phyloP scores from a whole-genome alignment of 2,329 filamentous ascomycete genomes.

The Cladosporium sp. region DNA sequence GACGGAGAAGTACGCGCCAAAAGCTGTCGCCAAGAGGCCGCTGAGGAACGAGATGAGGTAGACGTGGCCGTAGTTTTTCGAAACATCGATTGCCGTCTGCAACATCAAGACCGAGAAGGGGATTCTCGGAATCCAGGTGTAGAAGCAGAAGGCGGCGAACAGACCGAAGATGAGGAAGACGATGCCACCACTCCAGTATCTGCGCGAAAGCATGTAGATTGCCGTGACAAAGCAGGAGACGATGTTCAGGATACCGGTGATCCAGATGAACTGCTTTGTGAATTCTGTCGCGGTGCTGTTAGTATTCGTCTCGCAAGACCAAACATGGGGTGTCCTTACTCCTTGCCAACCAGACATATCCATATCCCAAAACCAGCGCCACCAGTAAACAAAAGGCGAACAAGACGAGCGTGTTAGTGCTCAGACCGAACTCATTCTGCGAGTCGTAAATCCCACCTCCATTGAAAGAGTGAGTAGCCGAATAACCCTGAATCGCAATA shows the following conservation, averaged over 20 bases:
- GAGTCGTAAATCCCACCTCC: constrained; percentile 71
- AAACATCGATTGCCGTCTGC: constrained; percentile 77
- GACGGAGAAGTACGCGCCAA: constrained; percentile 80
- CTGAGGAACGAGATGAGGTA: constrained; percentile 82
- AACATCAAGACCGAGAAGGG: constrained; percentile 90
- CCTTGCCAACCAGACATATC: constrained; percentile 60
- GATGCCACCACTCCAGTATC: constrained; percentile 79
- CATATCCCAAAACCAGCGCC: constrained; percentile 68
- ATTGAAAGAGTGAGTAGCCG: constrained; percentile 56
- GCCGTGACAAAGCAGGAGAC: constrained; percentile 78
- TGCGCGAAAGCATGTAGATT: constrained; percentile 73
- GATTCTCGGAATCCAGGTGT: constrained; percentile 83
- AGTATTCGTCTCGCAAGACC: not conserved
- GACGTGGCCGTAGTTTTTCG: constrained; percentile 77
- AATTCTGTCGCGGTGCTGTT: constrained; percentile 17
- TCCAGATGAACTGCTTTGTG: constrained; percentile 88
- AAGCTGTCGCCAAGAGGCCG: constrained; percentile 67
- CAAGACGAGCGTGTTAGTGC: constrained; percentile 79
- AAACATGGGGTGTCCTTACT: constrained; percentile 2
- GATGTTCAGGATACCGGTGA: constrained; percentile 84
- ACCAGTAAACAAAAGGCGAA: constrained; percentile 74
- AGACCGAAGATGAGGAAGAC: constrained; percentile 79
- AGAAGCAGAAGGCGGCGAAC: constrained; percentile 78
- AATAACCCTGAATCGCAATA: constrained; percentile 70
- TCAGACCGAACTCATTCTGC: constrained; percentile 61